Percentiles rank a stretch among this genome's conserved stretches.
phyloP scores from a whole-genome alignment of 2,329 filamentous ascomycete species.

The Chaetomium strumarium region DNA sequence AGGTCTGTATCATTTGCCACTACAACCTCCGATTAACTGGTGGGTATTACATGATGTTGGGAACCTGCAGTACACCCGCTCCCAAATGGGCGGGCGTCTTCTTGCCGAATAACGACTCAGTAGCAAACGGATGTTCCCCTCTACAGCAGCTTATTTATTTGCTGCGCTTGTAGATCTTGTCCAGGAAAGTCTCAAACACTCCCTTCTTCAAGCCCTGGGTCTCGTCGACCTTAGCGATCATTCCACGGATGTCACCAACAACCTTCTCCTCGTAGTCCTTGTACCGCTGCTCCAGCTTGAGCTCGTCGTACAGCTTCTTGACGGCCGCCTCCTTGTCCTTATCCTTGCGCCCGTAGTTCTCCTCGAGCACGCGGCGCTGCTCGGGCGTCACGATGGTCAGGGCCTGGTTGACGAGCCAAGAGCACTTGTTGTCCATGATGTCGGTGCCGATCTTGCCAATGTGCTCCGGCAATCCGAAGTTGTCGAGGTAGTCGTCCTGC shows the following conservation, averaged over 20 bases:
- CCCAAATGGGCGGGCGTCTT: neutral
- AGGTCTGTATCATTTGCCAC: neutral
- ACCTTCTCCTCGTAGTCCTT: slow-evolving; percentile 83
- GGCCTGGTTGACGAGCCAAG: slow-evolving; percentile 95
- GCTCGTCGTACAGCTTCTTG: slow-evolving; percentile 82
- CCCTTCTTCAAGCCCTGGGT: slow-evolving; percentile 81
- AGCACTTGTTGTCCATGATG: slow-evolving; percentile 99
- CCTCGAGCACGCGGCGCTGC: slow-evolving; percentile 81
- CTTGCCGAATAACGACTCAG: neutral
- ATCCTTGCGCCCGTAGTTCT: slow-evolving; percentile 93
- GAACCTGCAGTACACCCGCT: neutral
- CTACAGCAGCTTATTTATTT: slow-evolving; percentile 54
- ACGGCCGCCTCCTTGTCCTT: slow-evolving; percentile 72
- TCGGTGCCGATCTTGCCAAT: slow-evolving; percentile 99
- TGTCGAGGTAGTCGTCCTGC: slow-evolving; percentile 98
- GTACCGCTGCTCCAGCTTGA: slow-evolving; percentile 79
- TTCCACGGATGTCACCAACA: slow-evolving; percentile 67
- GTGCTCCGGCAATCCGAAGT: slow-evolving; percentile 84
- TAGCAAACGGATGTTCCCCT: neutral
- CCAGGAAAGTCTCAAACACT: slow-evolving; percentile 82
- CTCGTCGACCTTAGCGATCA: slow-evolving; percentile 80
- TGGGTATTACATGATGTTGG: slow-evolving; percentile 5
- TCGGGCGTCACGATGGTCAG: slow-evolving; percentile 72
- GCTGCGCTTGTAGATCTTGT: slow-evolving; percentile 97
- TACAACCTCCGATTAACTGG: slow-evolving; percentile 1